Percentiles rank a stretch among this genome's conserved stretches.
phyloP scores from a whole-genome alignment of 192 early-diverging fungal species.

The Mortierella antarctica region DNA sequence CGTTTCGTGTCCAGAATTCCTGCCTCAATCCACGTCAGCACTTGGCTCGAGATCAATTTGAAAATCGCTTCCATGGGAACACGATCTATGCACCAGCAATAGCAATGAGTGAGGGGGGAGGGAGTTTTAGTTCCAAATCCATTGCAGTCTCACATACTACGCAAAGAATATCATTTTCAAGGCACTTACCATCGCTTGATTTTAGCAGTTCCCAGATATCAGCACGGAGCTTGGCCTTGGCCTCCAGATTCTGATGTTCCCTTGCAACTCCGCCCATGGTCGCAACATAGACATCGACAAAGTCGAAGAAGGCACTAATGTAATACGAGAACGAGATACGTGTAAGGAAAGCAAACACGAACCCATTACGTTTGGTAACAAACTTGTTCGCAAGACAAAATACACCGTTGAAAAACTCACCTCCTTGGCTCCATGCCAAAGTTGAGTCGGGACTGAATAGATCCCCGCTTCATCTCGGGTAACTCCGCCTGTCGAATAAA shows the following conservation, averaged over 20 bases:
- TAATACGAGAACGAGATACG: not conserved
- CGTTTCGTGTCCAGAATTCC: constrained; percentile 27
- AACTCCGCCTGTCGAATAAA: constrained; percentile 30
- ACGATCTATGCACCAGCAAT: constrained; percentile 3
- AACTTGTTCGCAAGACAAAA: not conserved
- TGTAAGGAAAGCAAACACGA: not conserved
- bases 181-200: constrained; percentile 19
- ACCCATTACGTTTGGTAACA: too few relatives aligned
- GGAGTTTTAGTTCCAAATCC: not conserved
- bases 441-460: constrained; percentile 22
- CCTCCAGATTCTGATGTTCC: constrained; percentile 14
- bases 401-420: not conserved
- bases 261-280: constrained; percentile 14
- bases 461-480: constrained; percentile 16
- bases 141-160: not conserved
- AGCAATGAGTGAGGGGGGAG: not conserved
- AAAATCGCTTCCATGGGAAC: constrained; percentile 19
- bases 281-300: constrained; percentile 26
- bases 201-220: constrained; percentile 20
- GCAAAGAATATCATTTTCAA: not conserved
- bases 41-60: constrained; percentile 10
- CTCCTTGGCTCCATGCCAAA: constrained; percentile 32
- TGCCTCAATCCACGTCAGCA: constrained; percentile 16
- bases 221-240: constrained; percentile 1
- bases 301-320: constrained; percentile 27